Evolutionary conservation across 1,139 yeast species (phyloP), one percentile per base, ranked within the genome.

Genomic region (Blastobotrys petasosporus): DNA sequence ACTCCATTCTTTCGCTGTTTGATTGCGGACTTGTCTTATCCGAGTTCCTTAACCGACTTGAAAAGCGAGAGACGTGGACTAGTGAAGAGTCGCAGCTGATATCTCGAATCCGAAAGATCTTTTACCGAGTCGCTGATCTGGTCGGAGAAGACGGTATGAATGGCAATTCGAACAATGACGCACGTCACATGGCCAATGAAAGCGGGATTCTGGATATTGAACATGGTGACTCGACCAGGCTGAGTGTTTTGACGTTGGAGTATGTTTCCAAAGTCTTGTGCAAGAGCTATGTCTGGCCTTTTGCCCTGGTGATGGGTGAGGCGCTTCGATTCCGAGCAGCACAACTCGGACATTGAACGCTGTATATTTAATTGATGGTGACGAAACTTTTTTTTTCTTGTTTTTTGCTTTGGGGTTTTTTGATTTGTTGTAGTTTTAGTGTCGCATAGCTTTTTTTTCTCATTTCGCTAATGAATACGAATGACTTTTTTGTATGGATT

Each of bases 1-100:
- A 67, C 47, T 62, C 67, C n/a, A 51, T 63, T 13, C 57, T 65
- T 41, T 60, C 68, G 2, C 51, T 66, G 13, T 63, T 67, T 41
- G 70, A 66, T 50, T 64, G 70, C 42, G 68, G 68, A 0, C 46
- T 66, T 25, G 63, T 67, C 10, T 62, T 66, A 7, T 57, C 68
- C 10, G 70, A 67, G 51, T 64, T 60, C 42, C 51, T 64, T 44
- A 51, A 54, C 15, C 54, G 68, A 10, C 54, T 64, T 4, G 67
- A 64, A 44, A 25, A 32, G 7, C 33, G 39, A 37, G 37, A 38
- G 11, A 13, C 32, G 16, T 58, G 63, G 63, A 48, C 53, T 12
- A 59, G 57, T 20, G 64, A 60, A 7, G 66, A 62, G 38, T 42
- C 43, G n/a, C 47, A 53, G 51, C 54, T 62, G 29, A 60, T 60